Conservation (phyloP, 2,329 filamentous ascomycete genomes). For the Sordariomycetes sp. region DNA sequence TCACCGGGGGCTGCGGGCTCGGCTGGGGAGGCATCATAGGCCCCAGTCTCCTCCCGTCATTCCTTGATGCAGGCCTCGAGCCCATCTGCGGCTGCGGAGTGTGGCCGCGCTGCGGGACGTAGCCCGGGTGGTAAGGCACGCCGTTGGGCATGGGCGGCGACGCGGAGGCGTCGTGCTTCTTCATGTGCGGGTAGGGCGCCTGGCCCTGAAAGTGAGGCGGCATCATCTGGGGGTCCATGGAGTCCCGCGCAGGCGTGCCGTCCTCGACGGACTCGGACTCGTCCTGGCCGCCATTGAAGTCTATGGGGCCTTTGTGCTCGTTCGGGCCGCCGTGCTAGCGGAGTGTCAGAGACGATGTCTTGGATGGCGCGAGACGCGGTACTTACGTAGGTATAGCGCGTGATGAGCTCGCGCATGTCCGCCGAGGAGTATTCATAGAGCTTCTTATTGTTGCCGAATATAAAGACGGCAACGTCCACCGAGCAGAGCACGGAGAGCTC, state of each 20-base stretch:
- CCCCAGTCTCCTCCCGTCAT: slow-evolving; percentile 62
- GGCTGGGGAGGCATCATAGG: slow-evolving; percentile 54
- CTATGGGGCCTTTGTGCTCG: slow-evolving; percentile 89
- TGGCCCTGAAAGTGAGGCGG: slow-evolving; percentile 59
- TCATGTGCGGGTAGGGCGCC: slow-evolving; percentile 63
- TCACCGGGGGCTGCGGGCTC: slow-evolving; percentile 42
- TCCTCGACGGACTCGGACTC: slow-evolving; percentile 53
- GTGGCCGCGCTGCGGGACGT: slow-evolving; percentile 44
- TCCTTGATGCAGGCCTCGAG: slow-evolving; percentile 60
- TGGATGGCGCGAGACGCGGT: background rate
- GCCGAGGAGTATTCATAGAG: slow-evolving; percentile 93
- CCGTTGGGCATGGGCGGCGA: slow-evolving; percentile 81
- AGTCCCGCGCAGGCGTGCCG: slow-evolving; percentile 56
- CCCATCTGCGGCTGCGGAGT: slow-evolving; percentile 69
- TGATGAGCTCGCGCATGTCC: slow-evolving; percentile 84
- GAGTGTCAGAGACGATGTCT: background rate
- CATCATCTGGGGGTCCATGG: slow-evolving; percentile 45
- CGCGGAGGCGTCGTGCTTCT: slow-evolving; percentile 70
- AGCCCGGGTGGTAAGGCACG: slow-evolving; percentile 39
- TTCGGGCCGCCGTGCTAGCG: slow-evolving; percentile 76
- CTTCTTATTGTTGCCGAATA: slow-evolving; percentile 98
- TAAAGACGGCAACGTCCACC: slow-evolving; percentile 96
- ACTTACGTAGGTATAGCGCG: slow-evolving; percentile 82
- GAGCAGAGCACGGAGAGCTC: slow-evolving; percentile 96
- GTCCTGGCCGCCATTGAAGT: slow-evolving; percentile 81